Evolutionary conservation across 208 protist genomes (phyloP), one percentile per base, ranked within the genome.

Genomic region (Crithidia acanthocephali): DNA sequence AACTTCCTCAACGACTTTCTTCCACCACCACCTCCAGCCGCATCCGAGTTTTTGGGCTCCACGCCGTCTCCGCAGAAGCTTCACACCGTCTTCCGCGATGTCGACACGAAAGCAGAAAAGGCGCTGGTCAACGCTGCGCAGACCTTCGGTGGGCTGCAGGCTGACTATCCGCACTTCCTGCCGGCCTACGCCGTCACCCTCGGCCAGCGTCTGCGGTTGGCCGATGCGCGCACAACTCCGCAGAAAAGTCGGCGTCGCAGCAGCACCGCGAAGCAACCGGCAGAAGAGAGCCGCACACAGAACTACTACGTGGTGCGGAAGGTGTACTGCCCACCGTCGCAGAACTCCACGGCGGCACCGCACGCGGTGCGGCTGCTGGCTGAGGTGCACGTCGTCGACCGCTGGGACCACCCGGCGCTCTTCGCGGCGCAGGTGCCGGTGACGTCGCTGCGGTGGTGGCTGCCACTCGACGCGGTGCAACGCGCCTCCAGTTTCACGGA

Each of bases 131-230:
- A 18, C 15, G 45, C 32, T 25, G 32, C 18, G 0, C 32, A 27
- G 11, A 44, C 20, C 32, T 50, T 47, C 27, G 59, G 20, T 15
- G 15, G 69, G 9, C 40, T 75, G 37, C 25, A 15, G 9, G 45
- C 2, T 10, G 75, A 81, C 63, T 80, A 82, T 52, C 72, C 66
- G n/a, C 44, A 32, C 16, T 23, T 51, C 56, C 63, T 95, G 16
- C 86, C 90, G 2, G 84, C 90, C 13, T 86, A 87, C 65, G 73
- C 71, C 59, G 70, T 95, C 51, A 95, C 90, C 4, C 57, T 93
- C n/a, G 90, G 90, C 2, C 90, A 95, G 74, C 62, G 72, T 35
- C 64, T 95, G 52, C 68, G 71, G 18, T 78, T 72, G 51, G 28
- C 42, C 45, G 27, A 64, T 16, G 27, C 44, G 11, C 35, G 16